These are phyloP conservation scores for Solanum stenotomum DNA, from an alignment of 257 asterid species.

Conservation along the genomic window DNA sequence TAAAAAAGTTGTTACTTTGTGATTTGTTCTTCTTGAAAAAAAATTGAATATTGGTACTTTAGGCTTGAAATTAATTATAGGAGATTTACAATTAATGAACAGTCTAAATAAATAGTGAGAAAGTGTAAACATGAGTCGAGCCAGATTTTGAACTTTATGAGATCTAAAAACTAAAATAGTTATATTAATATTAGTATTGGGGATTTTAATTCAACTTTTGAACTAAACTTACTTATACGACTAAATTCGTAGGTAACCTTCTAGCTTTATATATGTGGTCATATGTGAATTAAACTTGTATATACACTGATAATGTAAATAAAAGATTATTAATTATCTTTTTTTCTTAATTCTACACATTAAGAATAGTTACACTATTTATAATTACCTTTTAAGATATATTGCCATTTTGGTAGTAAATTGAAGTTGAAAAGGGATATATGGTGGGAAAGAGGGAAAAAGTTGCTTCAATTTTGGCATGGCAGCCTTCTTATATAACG, in stretches of 20 bases:
- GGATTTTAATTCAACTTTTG: not conserved
- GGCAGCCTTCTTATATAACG: conserved; percentile 37
- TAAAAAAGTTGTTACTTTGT: not conserved
- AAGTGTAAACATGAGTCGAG: not conserved
- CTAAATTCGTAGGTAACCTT: not conserved
- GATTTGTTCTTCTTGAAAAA: not conserved
- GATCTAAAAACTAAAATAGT: not conserved
- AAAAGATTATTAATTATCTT: not conserved
- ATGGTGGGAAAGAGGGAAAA: conserved; percentile 4
- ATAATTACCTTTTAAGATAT: not conserved
- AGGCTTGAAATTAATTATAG: not conserved
- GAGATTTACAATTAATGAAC: not conserved
- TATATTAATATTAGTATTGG: not conserved
- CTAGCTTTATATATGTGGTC: not conserved
- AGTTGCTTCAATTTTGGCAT: conserved; percentile 41
- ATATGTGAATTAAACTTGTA: not conserved
- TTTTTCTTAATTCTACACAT: not conserved
- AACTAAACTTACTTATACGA: not conserved
- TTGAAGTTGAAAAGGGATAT: not conserved
- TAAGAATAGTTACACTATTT: not conserved
- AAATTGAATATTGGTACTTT: not conserved
- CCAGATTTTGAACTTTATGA: not conserved
- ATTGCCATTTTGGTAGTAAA: not conserved
- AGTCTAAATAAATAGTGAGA: not conserved
- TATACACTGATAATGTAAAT: not conserved